Conservation (phyloP, 225 moss, liverwort and hornwort species). For the Pleurozium schreberi region DNA sequence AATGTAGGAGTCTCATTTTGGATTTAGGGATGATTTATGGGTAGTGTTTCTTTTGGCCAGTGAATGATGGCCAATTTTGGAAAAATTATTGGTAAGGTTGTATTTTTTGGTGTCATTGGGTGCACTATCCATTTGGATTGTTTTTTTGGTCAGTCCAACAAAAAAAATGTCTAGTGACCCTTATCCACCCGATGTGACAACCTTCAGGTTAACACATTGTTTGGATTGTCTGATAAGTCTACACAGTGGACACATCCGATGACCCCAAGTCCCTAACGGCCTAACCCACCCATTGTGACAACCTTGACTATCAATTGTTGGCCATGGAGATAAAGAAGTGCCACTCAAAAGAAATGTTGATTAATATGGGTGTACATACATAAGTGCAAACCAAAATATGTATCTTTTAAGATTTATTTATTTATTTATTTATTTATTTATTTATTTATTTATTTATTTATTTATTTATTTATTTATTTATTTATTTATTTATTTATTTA, state of each 20-base stretch:
- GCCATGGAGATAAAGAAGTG: rapidly evolving
- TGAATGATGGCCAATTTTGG: not conserved
- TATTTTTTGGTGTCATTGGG: not conserved
- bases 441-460: no score
- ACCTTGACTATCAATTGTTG: not conserved
- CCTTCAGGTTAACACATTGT: not conserved
- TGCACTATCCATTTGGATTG: rapidly evolving
- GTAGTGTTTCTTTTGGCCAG: not conserved
- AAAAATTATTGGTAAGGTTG: not conserved
- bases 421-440: no score
- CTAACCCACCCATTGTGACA: rapidly evolving
- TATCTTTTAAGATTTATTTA: no score
- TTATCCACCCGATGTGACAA: no score
- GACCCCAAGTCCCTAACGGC: rapidly evolving
- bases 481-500: no score
- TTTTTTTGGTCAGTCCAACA: not conserved
- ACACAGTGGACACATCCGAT: rapidly evolving
- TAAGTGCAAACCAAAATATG: not conserved
- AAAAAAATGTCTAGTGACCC: not conserved
- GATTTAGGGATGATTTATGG: not conserved
- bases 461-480: no score
- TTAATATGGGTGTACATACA: no score
- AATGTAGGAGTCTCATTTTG: not conserved
- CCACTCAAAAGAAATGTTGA: not conserved
- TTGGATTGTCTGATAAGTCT: not conserved